Conservation (phyloP, 2,329 filamentous ascomycete species). For the Incumbomyces delicatus region DNA sequence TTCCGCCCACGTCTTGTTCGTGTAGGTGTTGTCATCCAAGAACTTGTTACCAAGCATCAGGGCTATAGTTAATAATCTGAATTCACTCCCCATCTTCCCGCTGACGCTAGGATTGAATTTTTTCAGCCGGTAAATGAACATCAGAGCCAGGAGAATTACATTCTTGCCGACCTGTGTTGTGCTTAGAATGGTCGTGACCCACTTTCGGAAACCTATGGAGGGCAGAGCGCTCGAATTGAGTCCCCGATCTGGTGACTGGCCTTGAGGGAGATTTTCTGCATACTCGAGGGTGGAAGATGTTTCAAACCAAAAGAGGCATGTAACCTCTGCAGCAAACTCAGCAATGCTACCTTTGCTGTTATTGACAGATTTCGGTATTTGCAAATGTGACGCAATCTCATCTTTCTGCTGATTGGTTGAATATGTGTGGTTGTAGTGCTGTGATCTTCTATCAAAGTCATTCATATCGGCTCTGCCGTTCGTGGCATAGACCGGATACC, state of each 20-base stretch:
- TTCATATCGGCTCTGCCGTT: background rate
- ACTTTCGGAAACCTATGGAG: slow-evolving; percentile 74
- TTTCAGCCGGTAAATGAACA: slow-evolving; percentile 92
- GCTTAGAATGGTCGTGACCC: slow-evolving; percentile 80
- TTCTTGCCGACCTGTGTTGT: slow-evolving; percentile 96
- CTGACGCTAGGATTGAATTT: slow-evolving; percentile 80
- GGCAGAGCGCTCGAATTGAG: slow-evolving; percentile 66
- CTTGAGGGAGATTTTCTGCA: slow-evolving; percentile 46
- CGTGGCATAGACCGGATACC: slow-evolving; percentile 7
- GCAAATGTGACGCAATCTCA: slow-evolving; percentile 45
- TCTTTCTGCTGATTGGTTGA: slow-evolving; percentile 14
- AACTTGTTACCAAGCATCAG: slow-evolving; percentile 99
- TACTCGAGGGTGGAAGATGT: slow-evolving; percentile 66
- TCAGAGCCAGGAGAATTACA: slow-evolving; percentile 76
- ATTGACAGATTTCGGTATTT: slow-evolving; percentile 68
- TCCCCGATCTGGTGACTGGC: slow-evolving; percentile 41
- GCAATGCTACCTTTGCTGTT: slow-evolving; percentile 64
- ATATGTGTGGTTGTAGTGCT: background rate
- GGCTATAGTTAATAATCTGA: slow-evolving; percentile 81
- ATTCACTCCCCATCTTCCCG: slow-evolving; percentile 88
- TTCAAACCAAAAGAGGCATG: slow-evolving; percentile 97
- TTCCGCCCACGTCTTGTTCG: slow-evolving; percentile 98
- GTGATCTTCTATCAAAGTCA: background rate
- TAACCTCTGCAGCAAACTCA: slow-evolving; percentile 83
- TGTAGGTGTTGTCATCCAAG: slow-evolving; percentile 96